These are phyloP conservation scores for Hypholoma fasciculare DNA, from an alignment of 768 basidiomycete genomes.

Conservation along the genomic window DNA sequence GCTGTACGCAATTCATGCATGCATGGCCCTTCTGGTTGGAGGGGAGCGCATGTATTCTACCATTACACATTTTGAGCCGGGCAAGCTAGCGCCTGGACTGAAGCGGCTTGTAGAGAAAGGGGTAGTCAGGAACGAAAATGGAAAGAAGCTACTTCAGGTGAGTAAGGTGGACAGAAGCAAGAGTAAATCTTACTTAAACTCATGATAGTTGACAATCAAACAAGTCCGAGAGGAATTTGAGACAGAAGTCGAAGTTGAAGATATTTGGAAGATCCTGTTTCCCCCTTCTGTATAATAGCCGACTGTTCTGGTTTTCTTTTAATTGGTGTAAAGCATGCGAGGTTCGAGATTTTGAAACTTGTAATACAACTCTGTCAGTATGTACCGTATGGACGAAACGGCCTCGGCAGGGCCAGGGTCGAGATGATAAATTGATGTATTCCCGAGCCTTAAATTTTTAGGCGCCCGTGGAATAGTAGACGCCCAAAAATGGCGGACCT, in stretches of 20 bases:
- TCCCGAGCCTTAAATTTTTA: too few relatives aligned
- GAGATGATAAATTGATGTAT: too few relatives aligned
- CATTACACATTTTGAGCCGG: background rate
- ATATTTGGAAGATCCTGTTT: background rate
- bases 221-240: background rate
- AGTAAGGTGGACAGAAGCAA: background rate
- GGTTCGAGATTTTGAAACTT: too few relatives aligned
- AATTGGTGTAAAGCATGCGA: too few relatives aligned
- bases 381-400: too few relatives aligned
- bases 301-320: background rate
- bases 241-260: background rate
- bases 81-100: background rate
- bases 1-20: background rate
- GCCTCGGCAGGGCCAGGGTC: too few relatives aligned
- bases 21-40: background rate
- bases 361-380: too few relatives aligned
- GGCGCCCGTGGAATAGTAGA: too few relatives aligned
- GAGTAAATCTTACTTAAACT: background rate
- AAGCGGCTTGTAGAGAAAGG: background rate
- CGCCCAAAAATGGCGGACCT: too few relatives aligned
- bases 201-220: background rate
- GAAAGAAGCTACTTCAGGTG: background rate
- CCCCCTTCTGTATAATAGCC: background rate
- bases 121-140: background rate
- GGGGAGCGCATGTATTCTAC: background rate